phyloP scores from a whole-genome alignment of 106 monocot species.

The Gastrodia elata region DNA sequence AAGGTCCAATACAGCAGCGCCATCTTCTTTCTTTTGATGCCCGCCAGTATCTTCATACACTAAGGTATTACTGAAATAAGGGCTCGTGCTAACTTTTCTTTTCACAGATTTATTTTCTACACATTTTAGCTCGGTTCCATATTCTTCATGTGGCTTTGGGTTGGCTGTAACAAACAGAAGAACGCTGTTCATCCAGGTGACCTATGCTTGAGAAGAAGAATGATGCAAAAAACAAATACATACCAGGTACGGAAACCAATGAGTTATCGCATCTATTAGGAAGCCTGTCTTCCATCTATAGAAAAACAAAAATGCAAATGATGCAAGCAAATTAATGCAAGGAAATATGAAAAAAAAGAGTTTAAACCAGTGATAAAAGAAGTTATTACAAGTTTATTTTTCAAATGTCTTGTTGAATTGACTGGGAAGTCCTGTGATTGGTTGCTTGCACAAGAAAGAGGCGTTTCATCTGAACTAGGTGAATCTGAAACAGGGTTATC shows the following conservation, averaged over 20 bases:
- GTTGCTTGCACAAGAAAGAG: slow-evolving; percentile 13
- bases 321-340: background rate
- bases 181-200: background rate
- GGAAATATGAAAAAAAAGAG: background rate
- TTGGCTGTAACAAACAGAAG: slow-evolving; percentile 3
- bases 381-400: slow-evolving; percentile 8
- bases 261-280: slow-evolving; percentile 7
- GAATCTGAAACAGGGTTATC: slow-evolving; percentile 20
- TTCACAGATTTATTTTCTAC: slow-evolving; percentile 10
- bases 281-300: slow-evolving; percentile 30
- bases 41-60: slow-evolving; percentile 7
- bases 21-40: slow-evolving; percentile 16
- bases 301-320: background rate
- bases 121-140: slow-evolving; percentile 3
- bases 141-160: slow-evolving; percentile 26
- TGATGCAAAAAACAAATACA: slow-evolving; percentile 6
- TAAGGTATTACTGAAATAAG: slow-evolving; percentile 30
- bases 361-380: slow-evolving; percentile 11
- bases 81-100: slow-evolving; percentile 23
- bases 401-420: slow-evolving; percentile 12
- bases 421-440: slow-evolving; percentile 6
- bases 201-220: background rate
- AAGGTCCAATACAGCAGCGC: background rate
- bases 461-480: slow-evolving; percentile 24
- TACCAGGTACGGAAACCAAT: slow-evolving; percentile 20